Conservation (phyloP, 2,329 filamentous ascomycete species). For the Teratosphaeria destructans region DNA sequence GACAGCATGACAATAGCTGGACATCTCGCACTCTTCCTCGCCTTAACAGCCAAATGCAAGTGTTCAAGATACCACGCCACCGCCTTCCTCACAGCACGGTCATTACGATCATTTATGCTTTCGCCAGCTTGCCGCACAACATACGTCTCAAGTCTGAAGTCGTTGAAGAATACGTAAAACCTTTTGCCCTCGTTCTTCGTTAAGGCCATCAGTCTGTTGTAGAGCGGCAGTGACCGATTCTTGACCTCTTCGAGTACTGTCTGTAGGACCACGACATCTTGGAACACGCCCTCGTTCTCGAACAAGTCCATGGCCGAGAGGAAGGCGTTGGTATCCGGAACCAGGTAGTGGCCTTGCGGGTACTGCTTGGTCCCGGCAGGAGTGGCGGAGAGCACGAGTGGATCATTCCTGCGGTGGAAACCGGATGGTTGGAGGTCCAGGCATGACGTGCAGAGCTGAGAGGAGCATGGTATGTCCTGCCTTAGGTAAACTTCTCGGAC, state of each 20-base stretch:
- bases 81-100: slow-evolving; percentile 76
- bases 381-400: slow-evolving; percentile 80
- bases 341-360: slow-evolving; percentile 80
- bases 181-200: slow-evolving; percentile 95
- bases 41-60: slow-evolving; percentile 52
- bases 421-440: slow-evolving; percentile 62
- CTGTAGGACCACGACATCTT: slow-evolving; percentile 93
- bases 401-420: slow-evolving; percentile 64
- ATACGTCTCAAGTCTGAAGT: slow-evolving; percentile 89
- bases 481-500: slow-evolving; percentile 92
- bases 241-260: slow-evolving; percentile 93
- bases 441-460: slow-evolving; percentile 72
- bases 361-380: slow-evolving; percentile 76
- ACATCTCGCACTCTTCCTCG: slow-evolving; percentile 41
- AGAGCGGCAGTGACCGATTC: slow-evolving; percentile 85
- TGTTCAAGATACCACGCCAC: slow-evolving; percentile 87
- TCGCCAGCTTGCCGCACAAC: slow-evolving; percentile 65
- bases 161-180: slow-evolving; percentile 98
- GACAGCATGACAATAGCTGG: slow-evolving; percentile 87
- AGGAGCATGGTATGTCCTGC: slow-evolving; percentile 95
- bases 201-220: slow-evolving; percentile 81
- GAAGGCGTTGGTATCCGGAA: slow-evolving; percentile 93
- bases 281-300: slow-evolving; percentile 81
- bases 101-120: slow-evolving; percentile 92
- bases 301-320: slow-evolving; percentile 96